phyloP scores from a whole-genome alignment of 176 grass and related monocot genomes.

The Poa annua region DNA sequence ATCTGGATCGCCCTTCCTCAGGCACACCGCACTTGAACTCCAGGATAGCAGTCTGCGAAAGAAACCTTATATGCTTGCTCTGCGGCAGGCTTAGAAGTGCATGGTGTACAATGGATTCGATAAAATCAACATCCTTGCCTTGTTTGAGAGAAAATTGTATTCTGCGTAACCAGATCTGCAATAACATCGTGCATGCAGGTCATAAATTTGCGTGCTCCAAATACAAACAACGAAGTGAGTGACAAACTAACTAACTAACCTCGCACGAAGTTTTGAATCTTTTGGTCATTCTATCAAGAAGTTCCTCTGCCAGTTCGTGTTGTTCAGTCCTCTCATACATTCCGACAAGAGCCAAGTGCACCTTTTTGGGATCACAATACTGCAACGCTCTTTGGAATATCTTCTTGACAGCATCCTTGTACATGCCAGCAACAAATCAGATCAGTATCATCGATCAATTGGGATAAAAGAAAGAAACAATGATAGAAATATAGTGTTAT shows the following conservation, averaged over 20 bases:
- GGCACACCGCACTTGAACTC: constrained; percentile 80
- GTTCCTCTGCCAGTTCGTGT: constrained; percentile 71
- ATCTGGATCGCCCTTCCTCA: constrained; percentile 86
- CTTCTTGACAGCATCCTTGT: constrained; percentile 89
- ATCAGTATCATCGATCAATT: constrained; percentile 7
- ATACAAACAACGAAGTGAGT: neutral
- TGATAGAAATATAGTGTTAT: constrained; percentile 1
- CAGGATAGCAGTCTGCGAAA: constrained; percentile 77
- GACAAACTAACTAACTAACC: constrained; percentile 58
- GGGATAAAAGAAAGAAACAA: neutral
- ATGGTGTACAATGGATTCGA: constrained; percentile 66
- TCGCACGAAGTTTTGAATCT: constrained; percentile 91
- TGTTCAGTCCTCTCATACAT: constrained; percentile 88
- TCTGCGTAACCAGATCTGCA: constrained; percentile 75
- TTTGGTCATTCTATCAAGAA: constrained; percentile 88
- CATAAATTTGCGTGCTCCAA: constrained; percentile 3
- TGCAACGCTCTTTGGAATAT: constrained; percentile 88
- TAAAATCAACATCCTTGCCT: constrained; percentile 57
- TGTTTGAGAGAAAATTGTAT: constrained; percentile 70
- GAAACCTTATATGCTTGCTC: constrained; percentile 81
- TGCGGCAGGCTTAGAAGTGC: constrained; percentile 74
- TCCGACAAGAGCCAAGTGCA: constrained; percentile 80
- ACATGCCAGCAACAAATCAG: constrained; percentile 38
- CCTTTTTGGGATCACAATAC: constrained; percentile 84
- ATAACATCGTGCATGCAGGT: constrained; percentile 29